Conservation (phyloP, 2,329 filamentous ascomycete genomes). For the Sphaerostilbella broomeana region DNA sequence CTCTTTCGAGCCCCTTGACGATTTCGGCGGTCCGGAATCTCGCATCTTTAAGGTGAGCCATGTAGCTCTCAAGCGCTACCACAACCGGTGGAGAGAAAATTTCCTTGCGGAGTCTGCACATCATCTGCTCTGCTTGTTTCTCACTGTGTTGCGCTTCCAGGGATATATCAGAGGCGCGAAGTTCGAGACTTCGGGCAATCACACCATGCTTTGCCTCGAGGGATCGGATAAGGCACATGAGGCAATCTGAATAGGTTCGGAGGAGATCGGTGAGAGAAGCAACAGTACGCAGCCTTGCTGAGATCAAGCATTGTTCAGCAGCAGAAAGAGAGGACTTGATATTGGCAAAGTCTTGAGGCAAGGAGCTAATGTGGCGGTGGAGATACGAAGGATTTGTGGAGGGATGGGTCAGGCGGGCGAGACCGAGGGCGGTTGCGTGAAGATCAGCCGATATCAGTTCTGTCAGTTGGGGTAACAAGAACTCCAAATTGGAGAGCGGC, state of each 20-base stretch:
- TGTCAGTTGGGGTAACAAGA: constrained; percentile 42
- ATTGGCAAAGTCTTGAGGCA: constrained; percentile 35
- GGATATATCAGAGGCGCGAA: constrained; percentile 40
- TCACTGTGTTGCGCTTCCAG: constrained; percentile 38
- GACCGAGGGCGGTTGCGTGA: constrained; percentile 39
- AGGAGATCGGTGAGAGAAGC: constrained; percentile 34
- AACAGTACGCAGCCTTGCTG: constrained; percentile 34
- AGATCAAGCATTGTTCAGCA: constrained; percentile 28
- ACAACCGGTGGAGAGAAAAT: constrained; percentile 41
- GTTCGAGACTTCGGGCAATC: constrained; percentile 43
- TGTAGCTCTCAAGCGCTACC: constrained; percentile 41
- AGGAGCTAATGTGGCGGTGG: constrained; percentile 49
- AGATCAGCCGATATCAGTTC: constrained; percentile 44
- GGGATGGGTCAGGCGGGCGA: constrained; percentile 44
- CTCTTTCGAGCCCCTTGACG: constrained; percentile 33
- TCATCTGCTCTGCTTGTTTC: constrained; percentile 30
- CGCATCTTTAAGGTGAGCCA: constrained; percentile 43
- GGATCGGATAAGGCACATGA: constrained; percentile 39
- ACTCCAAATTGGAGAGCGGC: constrained; percentile 42
- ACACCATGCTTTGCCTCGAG: constrained; percentile 51
- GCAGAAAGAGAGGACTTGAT: constrained; percentile 30
- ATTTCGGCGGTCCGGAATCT: constrained; percentile 39
- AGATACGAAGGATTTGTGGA: constrained; percentile 49
- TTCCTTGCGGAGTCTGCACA: constrained; percentile 30
- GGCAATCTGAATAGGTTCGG: constrained; percentile 30